Base-by-base conservation (phyloP, 805 yeast genomes). In the Pichia gijzeniarum region DNA sequence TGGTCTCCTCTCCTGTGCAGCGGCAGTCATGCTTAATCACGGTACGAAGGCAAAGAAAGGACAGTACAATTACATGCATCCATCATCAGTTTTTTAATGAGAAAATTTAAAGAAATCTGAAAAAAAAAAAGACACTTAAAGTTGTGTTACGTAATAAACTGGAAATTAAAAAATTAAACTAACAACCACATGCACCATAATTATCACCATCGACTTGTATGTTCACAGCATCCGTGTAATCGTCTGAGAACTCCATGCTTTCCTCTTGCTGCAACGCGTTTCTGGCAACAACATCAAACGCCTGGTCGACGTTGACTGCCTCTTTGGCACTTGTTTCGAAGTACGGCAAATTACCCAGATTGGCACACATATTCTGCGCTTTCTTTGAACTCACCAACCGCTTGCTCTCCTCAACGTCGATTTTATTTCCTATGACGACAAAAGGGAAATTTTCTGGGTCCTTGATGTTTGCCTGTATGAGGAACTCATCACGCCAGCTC, bases 271-370 rank as follows among this genome's bases (percentile, higher is more conserved):
- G 96, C 58, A 91, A 71, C 0, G 98, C 99, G 69, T 87, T 88
- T 58, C 96, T 78, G 28, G 96, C 96, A 57, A 91, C 86, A 36
- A 90, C 95, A 63, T 93, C 97, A 60, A 91, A 91, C 3, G 98
- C 98, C 57, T 85, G 81, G 60, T 90, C 96, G 31, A 91, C 96
- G 56, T 95, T 95, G 41, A 90, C 86, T 14, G 93, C 89, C 63
- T 89, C 96, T 69, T 91, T 93, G 17, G 99, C 99, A 72, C 93
- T 82, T n/a, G 99, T 91, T 65, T 91, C 96, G 60, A 93, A 91
- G 49, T 90, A 80, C 3, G 99, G 98, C 50, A 89, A 72, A 52
- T 89, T 87, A 55, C 59, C 79, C 68, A 62, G 75, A 51, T 70
- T 74, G 20, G 60, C 57, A 50, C 67, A 63, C 39, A 66, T 48